Base-by-base conservation (phyloP, 108 stramenopile species). In the Stephanodiscus triporus region DNA sequence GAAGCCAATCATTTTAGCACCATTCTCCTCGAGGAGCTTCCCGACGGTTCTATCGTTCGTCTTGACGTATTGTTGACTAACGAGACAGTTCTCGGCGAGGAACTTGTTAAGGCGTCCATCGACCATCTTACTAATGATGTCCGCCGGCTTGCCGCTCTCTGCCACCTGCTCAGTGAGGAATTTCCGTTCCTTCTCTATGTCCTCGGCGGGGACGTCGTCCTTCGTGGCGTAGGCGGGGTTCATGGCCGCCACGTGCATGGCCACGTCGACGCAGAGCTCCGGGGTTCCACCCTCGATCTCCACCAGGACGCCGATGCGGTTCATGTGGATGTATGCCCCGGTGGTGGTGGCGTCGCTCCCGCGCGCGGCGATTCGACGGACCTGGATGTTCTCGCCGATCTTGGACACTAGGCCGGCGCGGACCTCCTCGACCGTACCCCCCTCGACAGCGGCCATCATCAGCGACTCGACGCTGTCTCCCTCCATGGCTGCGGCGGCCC, bases 211-310 rank as follows among this genome's bases (percentile, higher is more conserved):
- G 30, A 92, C 90, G 67, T 88, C 89, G 5, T 91, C 90, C 51
- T 84, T 78, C 54, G 84, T 81, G 54, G 87, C 88, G 59, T 87
- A 91, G 10, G 82, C 73, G 37, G 93, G 91, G 55, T 85, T 88
- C 87, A 88, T 87, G 40, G 90, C 93, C n/a, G 86, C 86, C 42
- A 94, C 83, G 63, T 94, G 90, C 90, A 94, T 91, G 80, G 85
- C 87, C 63, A 89, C 60, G 54, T 91, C 88, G 17, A 71, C 82
- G 23, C 88, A 75, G 11, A 84, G 67, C 40, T 77, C 73, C 26
- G 76, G 65, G 20, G 80, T 88, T 54, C 89, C 89, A 37, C 85
- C 87, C 26, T 84, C 50, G 37, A 86, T 79, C 34, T 90, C 89
- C 30, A 90, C 77, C 32, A 85, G 85, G 68, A 88, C 88, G 58